Base-by-base conservation (phyloP, 352 stramenopile species). In the Pythium chondricola region DNA sequence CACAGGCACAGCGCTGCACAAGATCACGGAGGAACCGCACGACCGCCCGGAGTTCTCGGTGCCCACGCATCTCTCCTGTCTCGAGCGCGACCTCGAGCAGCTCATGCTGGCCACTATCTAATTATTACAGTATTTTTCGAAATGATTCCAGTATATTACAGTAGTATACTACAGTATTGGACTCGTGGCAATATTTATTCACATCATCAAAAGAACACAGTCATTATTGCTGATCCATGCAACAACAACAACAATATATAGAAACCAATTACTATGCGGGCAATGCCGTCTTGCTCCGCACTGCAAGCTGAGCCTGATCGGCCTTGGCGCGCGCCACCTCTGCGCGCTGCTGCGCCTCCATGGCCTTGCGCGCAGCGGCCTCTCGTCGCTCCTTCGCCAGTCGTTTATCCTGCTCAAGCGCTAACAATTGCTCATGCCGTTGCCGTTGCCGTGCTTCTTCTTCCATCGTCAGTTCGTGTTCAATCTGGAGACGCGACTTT, bases 401-500 rank as follows among this genome's bases (percentile, higher is more conserved):
- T 11, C 55, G 25, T 54, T 83, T 88, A 29, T 67, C 71, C 36
- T 60, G 56, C 40, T 86, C 63, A 7, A 93, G 66, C 36, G 65
- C 67, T 25, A 68, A 45, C 42, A 91, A 44, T 37, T 68, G 68
- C 24, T 39, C 46, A 40, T 84, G 56, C 41, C 65, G 60, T 18
- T 74, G 56, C 16, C 48, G 55, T 24, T 77, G 60, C 2, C 76
- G 79, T 16, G 68, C 56, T 6, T 58, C 59, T 56, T 91, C 79
- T 60, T 93, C 82, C 29, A 70, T 58, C 31, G 52, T 58, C 8
- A 90, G 55, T 31, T 81, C 66, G 4, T 63, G 71, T 47, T 90
- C 78, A 21, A 93, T 88, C 56, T 86, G 74, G 21, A 57, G 55
- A 1, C 77, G 72, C 30, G 76, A 83, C 44, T 79, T 75, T 16